phyloP scores from a whole-genome alignment of 1,139 yeast species.

The Sugiyamaella japonica region DNA sequence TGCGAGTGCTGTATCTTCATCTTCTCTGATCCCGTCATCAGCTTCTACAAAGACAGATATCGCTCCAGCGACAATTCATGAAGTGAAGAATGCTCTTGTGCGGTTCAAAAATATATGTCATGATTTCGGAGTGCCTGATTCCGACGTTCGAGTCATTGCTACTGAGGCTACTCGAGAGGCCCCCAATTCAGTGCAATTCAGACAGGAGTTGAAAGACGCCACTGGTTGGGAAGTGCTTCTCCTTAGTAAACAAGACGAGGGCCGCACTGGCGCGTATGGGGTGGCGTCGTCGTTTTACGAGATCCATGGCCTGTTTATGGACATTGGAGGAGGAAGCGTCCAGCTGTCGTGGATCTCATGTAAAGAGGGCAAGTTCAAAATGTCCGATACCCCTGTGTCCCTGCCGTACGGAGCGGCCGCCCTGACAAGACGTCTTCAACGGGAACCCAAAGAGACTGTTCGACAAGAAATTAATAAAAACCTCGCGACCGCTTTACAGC shows the following conservation, averaged over 20 bases:
- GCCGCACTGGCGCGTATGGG: conserved; percentile 62
- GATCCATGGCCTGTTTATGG: conserved; percentile 63
- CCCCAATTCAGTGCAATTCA: conserved; percentile 55
- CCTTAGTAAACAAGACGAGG: conserved; percentile 59
- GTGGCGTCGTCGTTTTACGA: conserved; percentile 66
- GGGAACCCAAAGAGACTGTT: conserved; percentile 43
- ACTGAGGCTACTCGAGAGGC: conserved; percentile 70
- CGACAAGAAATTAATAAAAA: conserved; percentile 29
- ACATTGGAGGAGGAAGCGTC: conserved; percentile 65
- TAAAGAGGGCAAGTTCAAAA: conserved; percentile 51
- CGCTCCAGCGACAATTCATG: conserved; percentile 54
- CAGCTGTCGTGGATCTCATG: conserved; percentile 66
- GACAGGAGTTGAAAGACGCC: conserved; percentile 51
- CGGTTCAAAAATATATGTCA: conserved; percentile 63
- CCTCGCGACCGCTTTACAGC: conserved; percentile 47
- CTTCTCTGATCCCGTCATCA: background rate
- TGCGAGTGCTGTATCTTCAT: background rate
- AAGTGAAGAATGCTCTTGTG: conserved; percentile 58
- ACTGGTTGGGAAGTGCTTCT: conserved; percentile 64
- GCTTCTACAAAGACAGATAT: conserved; percentile 47
- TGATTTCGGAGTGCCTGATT: conserved; percentile 62
- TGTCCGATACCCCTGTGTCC: conserved; percentile 58
- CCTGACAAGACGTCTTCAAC: conserved; percentile 51
- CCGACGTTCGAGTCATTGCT: conserved; percentile 61
- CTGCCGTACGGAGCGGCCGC: conserved; percentile 71